Evolutionary conservation across 1,284 basidiomycete genomes (phyloP).

Genomic region (Apiotrichum domesticum): DNA sequence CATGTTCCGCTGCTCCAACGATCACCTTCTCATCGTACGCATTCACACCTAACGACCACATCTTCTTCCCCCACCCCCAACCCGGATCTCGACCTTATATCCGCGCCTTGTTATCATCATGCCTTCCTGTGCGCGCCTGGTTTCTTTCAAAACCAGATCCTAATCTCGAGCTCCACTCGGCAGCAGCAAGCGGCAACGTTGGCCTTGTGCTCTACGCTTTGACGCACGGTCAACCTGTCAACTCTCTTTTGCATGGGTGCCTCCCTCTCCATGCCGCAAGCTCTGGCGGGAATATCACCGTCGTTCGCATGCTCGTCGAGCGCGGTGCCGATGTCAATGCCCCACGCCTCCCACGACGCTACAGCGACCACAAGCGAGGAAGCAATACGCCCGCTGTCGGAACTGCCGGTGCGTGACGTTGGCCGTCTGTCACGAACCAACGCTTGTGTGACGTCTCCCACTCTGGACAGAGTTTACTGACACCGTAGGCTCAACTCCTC

Average conservation of each 20-base stretch:
- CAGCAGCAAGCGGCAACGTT: constrained; percentile 78
- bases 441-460: not conserved
- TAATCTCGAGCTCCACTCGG: constrained; percentile 80
- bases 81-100: not conserved
- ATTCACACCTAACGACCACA: not conserved
- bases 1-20: not conserved
- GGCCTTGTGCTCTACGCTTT: constrained; percentile 59
- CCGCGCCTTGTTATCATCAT: not conserved
- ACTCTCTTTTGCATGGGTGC: constrained; percentile 84
- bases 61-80: not conserved
- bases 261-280: constrained; percentile 85
- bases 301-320: constrained; percentile 79
- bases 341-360: constrained; percentile 62
- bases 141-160: constrained; percentile 55
- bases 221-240: constrained; percentile 85
- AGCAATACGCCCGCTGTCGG: constrained; percentile 61
- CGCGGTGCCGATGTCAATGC: constrained; percentile 90
- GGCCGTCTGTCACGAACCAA: not conserved
- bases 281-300: constrained; percentile 74
- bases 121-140: not conserved
- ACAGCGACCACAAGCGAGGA: constrained; percentile 49
- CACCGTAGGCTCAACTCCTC: constrained; percentile 68
- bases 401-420: constrained; percentile 48
- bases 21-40: not conserved
- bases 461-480: not conserved